Evolutionary conservation across 495 filamentous ascomycete species (phyloP), one percentile per base, ranked within the genome.

Genomic region (Aspergillus egyptiacus): DNA sequence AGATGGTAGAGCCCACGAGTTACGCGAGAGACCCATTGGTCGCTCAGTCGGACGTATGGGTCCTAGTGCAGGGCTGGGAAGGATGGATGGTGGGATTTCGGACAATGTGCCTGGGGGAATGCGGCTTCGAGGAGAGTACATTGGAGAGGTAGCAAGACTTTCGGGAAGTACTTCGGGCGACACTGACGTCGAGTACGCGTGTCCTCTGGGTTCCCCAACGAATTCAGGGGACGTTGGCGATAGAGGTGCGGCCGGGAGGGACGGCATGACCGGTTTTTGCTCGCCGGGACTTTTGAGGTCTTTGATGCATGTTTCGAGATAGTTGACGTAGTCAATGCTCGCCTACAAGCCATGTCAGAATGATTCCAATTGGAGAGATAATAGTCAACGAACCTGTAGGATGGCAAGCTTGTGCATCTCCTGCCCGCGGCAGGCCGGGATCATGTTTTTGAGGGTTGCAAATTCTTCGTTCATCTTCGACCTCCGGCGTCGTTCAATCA

Each of bases 401-500:
- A 98, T 96, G 2, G 89, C 90, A 39, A 98, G 75, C 72, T 98
- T 98, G 68, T 98, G 93, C 93, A 98, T 98, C 59, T 96, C 90
- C 50, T 87, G 84, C 15, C 89, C 89, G 23, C 53, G 63, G 60
- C 93, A 97, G 1, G 93, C 94, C 1, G 94, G 94, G 55, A 98
- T 95, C 85, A 98, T 86, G 61, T 85, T 80, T 70, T 96, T 97
- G 50, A 98, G 70, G 13, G 93, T 85, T 1, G 80, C 84, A 70
- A 98, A 98, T 66, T 97, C 93, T 59, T 97, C 93, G 58, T 98
- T 98, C 93, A 98, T 98, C 74, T 97, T 98, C 5, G 87, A 95
- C 40, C 93, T 75, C 54, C 93, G 73, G 38, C 94, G 71, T 13
- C 93, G 78, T 69, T 98, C 93, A 59, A 98, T 98, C 56, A 97